These are phyloP conservation scores for Pugionium dolabratum DNA, from an alignment of 345 rosid species.

Conservation along the genomic window DNA sequence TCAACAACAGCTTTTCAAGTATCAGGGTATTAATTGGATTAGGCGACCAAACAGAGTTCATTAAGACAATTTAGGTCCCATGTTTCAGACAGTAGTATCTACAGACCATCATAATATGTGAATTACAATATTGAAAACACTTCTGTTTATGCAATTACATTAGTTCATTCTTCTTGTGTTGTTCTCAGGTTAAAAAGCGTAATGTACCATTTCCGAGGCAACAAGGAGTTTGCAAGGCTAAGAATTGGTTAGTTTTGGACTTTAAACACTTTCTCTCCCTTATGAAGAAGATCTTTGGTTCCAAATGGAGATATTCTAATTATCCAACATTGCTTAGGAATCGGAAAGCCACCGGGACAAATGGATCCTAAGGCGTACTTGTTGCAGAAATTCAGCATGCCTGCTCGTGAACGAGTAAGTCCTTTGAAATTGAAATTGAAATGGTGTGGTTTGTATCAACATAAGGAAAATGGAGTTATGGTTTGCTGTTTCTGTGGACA, in stretches of 20 bases:
- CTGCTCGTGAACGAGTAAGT: slow-evolving; percentile 65
- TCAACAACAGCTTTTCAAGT: neutral
- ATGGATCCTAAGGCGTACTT: slow-evolving; percentile 97
- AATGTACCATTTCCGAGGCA: slow-evolving; percentile 69
- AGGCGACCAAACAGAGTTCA: neutral
- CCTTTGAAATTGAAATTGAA: slow-evolving; percentile 4
- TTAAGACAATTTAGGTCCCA: slow-evolving; percentile 3
- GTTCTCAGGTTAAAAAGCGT: slow-evolving; percentile 66
- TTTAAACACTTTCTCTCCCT: neutral
- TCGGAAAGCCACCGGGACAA: slow-evolving; percentile 89
- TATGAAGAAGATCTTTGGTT: neutral
- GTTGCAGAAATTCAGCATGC: slow-evolving; percentile 75
- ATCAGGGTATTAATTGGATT: neutral
- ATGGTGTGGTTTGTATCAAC: neutral
- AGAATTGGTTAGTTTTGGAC: slow-evolving; percentile 60
- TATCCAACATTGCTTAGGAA: slow-evolving; percentile 46
- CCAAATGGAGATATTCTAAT: neutral
- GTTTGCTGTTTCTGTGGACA: slow-evolving; percentile 11
- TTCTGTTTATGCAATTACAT: neutral
- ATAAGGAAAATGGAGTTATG: neutral
- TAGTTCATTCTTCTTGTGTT: slow-evolving; percentile 6
- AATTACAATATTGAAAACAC: neutral
- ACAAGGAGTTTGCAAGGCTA: slow-evolving; percentile 81
- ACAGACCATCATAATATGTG: too few relatives aligned
- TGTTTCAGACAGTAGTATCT: slow-evolving; percentile 10